These are phyloP conservation scores for Fusarium odoratissimum DNA, from an alignment of 2,329 filamentous ascomycete species.

Conservation along the genomic window DNA sequence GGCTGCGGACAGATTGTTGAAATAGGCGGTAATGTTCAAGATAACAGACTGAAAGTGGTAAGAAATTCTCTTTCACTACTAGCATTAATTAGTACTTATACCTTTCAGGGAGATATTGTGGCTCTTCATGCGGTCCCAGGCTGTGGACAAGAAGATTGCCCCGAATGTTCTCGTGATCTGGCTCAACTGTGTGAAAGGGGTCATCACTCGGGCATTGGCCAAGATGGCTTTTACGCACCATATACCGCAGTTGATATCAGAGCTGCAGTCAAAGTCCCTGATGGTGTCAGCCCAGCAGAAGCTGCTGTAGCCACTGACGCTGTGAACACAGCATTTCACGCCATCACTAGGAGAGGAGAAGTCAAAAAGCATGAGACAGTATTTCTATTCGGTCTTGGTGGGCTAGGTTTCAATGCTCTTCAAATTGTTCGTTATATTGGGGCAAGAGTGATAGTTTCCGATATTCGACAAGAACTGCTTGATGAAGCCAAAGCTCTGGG, in stretches of 20 bases:
- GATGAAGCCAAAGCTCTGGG: conserved; percentile 27
- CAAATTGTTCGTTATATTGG: conserved; percentile 33
- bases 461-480: conserved; percentile 33
- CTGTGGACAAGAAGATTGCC: conserved; percentile 22
- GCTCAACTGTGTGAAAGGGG: conserved; percentile 52
- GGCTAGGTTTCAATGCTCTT: conserved; percentile 32
- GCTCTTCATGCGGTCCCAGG: conserved; percentile 40
- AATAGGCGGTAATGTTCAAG: conserved; percentile 6
- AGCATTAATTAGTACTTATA: rapidly evolving
- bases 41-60: conserved; percentile 16
- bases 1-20: conserved; percentile 33
- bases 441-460: conserved; percentile 29
- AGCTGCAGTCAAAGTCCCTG: conserved; percentile 29
- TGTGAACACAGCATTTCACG: conserved; percentile 37
- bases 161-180: conserved; percentile 55
- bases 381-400: conserved; percentile 36
- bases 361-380: conserved; percentile 19
- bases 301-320: conserved; percentile 39
- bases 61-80: background rate
- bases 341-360: conserved; percentile 31
- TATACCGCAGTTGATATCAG: conserved; percentile 49
- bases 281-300: conserved; percentile 28
- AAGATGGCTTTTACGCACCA: conserved; percentile 57
- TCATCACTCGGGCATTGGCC: conserved; percentile 57
- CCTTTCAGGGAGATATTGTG: conserved; percentile 30